A percentile compares a stretch with the other conserved stretches of the same genome.
Conservation (phyloP, 192 early-diverging fungal genomes). For the Gigaspora rosea region DNA sequence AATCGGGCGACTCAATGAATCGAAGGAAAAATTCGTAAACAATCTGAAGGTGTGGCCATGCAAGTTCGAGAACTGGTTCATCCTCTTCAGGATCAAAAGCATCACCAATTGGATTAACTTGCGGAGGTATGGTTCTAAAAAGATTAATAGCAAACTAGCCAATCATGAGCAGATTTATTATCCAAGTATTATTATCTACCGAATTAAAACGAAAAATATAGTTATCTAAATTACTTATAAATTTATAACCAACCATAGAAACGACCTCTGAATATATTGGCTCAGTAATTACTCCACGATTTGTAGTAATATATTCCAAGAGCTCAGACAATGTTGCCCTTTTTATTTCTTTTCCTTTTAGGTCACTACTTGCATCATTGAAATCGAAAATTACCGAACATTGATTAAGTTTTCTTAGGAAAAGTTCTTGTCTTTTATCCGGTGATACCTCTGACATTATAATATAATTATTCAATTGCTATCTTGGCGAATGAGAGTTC, state of each 20-base stretch:
- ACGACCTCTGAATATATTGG: constrained; percentile 91
- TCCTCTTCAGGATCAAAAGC: constrained; percentile 99
- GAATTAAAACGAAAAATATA: constrained; percentile 18
- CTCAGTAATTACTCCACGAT: constrained; percentile 85
- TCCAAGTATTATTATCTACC: constrained; percentile 6
- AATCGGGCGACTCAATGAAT: constrained; percentile 98
- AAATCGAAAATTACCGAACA: constrained; percentile 96
- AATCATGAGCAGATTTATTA: constrained; percentile 23
- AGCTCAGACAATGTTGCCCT: constrained; percentile 88
- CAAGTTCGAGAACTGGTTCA: constrained; percentile 94
- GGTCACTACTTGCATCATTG: constrained; percentile 82
- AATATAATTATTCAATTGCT: neutral
- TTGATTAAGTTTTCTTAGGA: constrained; percentile 88
- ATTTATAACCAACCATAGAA: constrained; percentile 74
- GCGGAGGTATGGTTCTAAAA: constrained; percentile 95
- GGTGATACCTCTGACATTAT: constrained; percentile 69
- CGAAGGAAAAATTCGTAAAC: constrained; percentile 99
- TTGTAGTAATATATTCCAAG: constrained; percentile 90
- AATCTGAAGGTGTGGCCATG: constrained; percentile 98
- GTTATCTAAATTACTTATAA: neutral
- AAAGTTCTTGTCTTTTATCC: constrained; percentile 82
- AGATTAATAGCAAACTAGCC: constrained; percentile 88
- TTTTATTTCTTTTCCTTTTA: constrained; percentile 97
- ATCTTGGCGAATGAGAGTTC: neutral
- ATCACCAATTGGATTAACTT: constrained; percentile 92